Percentiles rank a stretch among this genome's conserved stretches.
Conservation (phyloP, 2,329 filamentous ascomycete genomes). For the Cladosporium austrohemisphaericum region DNA sequence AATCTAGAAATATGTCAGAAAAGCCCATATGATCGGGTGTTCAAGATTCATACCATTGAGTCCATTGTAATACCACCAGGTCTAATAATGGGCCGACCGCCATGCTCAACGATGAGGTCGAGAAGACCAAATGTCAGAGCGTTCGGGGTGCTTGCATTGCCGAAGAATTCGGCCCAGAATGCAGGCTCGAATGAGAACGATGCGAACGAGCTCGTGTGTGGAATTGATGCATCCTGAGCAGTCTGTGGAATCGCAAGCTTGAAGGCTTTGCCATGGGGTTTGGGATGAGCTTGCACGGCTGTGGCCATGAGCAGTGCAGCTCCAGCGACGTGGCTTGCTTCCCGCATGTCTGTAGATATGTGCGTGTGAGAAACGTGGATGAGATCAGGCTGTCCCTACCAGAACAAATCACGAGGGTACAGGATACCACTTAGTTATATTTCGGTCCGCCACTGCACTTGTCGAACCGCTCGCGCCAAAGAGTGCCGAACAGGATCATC, state of each 20-base stretch:
- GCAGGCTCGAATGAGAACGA: slow-evolving; percentile 32
- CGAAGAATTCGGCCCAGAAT: slow-evolving; percentile 33
- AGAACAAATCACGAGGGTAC: neutral
- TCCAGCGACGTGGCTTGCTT: neutral
- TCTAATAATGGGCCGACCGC: slow-evolving; percentile 26
- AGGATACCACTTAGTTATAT: no score
- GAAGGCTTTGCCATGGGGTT: neutral
- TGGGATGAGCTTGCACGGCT: slow-evolving; percentile 4
- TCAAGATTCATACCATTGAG: slow-evolving; percentile 19
- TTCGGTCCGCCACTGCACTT: no score
- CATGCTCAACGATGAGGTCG: slow-evolving; percentile 26
- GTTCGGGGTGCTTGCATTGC: slow-evolving; percentile 26
- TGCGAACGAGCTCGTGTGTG: slow-evolving; percentile 25
- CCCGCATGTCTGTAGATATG: neutral
- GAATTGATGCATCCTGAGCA: slow-evolving; percentile 25
- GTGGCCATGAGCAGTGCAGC: neutral
- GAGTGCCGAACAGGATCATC: slow-evolving; percentile 5
- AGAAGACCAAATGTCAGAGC: slow-evolving; percentile 27
- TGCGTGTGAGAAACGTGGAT: neutral
- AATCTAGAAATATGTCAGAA: slow-evolving; percentile 14
- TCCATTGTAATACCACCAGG: slow-evolving; percentile 33
- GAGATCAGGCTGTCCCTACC: no score
- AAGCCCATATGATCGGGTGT: no score
- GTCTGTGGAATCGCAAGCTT: slow-evolving; percentile 17
- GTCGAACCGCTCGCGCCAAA: slow-evolving; percentile 4